phyloP scores from a whole-genome alignment of 352 stramenopile genomes.

The Globisporangium barbulae region DNA sequence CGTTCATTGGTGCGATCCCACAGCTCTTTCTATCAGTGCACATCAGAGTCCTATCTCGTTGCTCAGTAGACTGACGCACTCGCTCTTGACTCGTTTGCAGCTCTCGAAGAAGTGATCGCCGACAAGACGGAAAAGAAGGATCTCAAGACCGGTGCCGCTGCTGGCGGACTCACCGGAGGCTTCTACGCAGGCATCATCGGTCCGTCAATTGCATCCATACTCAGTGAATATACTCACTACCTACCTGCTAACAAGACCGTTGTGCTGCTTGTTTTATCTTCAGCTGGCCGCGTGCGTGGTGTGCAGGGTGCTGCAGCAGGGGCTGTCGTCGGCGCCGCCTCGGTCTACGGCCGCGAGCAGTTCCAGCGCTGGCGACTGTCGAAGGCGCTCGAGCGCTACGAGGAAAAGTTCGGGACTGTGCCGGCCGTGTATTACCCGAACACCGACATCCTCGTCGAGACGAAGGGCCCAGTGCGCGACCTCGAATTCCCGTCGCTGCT shows the following conservation, averaged over 20 bases:
- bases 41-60: not conserved
- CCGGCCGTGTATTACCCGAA: slow-evolving; percentile 63
- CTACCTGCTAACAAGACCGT: not conserved
- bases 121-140: slow-evolving; percentile 69
- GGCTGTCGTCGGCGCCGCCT: slow-evolving; percentile 49
- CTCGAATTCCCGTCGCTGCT: slow-evolving; percentile 73
- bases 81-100: slow-evolving; percentile 17
- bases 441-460: slow-evolving; percentile 57
- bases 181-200: slow-evolving; percentile 70
- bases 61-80: not conserved
- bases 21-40: not conserved
- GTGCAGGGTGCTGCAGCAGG: slow-evolving; percentile 66
- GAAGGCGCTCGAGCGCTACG: slow-evolving; percentile 75
- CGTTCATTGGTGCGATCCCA: slow-evolving; percentile 62
- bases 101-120: slow-evolving; percentile 72
- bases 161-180: slow-evolving; percentile 62
- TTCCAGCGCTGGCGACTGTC: slow-evolving; percentile 76
- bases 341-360: slow-evolving; percentile 61
- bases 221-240: too few relatives aligned
- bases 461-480: slow-evolving; percentile 45
- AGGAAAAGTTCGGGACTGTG: slow-evolving; percentile 70
- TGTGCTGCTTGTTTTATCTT: not conserved
- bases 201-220: slow-evolving; percentile 21
- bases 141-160: slow-evolving; percentile 46
- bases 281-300: slow-evolving; percentile 63